Conservation (phyloP, 1,284 basidiomycete species). For the Anthracocystis walkeri region DNA sequence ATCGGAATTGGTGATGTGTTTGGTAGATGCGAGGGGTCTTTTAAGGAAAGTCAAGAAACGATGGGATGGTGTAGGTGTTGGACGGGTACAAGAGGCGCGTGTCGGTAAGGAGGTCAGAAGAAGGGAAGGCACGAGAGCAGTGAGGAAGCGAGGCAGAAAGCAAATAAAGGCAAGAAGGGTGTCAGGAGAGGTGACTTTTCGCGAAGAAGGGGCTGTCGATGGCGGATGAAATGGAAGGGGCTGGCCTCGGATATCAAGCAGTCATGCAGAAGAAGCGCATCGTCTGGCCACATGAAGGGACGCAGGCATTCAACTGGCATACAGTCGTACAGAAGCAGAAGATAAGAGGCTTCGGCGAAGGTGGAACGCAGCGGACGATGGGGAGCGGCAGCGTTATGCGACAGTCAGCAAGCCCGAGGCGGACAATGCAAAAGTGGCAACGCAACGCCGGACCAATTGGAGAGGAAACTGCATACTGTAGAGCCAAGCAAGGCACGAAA, state of each 20-base stretch:
- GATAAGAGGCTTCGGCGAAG: constrained; percentile 37
- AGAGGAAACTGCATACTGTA: not conserved
- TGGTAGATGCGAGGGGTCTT: constrained; percentile 51
- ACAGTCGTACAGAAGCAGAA: not conserved
- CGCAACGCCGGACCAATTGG: constrained; percentile 30
- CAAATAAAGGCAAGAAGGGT: constrained; percentile 12
- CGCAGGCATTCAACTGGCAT: constrained; percentile 33
- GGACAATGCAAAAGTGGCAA: constrained; percentile 4
- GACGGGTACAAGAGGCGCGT: constrained; percentile 34
- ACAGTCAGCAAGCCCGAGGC: constrained; percentile 1
- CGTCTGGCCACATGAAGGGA: not conserved
- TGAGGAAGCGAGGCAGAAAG: constrained; percentile 6
- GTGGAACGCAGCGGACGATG: constrained; percentile 14
- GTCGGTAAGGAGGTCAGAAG: constrained; percentile 33
- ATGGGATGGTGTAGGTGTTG: constrained; percentile 27
- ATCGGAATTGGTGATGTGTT: constrained; percentile 45
- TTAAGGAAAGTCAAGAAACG: constrained; percentile 27
- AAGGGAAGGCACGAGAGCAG: constrained; percentile 2
- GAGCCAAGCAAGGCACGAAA: constrained; percentile 13
- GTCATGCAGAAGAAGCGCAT: constrained; percentile 12
- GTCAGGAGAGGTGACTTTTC: constrained; percentile 23
- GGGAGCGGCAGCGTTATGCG: constrained; percentile 5
- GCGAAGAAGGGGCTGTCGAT: constrained; percentile 30
- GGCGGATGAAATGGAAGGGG: constrained; percentile 23
- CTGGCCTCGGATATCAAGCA: constrained; percentile 27